Evolutionary conservation across 163 green algal genomes (phyloP), one percentile per base, ranked within the genome.

Genomic region (Prototheca stagnorum): DNA sequence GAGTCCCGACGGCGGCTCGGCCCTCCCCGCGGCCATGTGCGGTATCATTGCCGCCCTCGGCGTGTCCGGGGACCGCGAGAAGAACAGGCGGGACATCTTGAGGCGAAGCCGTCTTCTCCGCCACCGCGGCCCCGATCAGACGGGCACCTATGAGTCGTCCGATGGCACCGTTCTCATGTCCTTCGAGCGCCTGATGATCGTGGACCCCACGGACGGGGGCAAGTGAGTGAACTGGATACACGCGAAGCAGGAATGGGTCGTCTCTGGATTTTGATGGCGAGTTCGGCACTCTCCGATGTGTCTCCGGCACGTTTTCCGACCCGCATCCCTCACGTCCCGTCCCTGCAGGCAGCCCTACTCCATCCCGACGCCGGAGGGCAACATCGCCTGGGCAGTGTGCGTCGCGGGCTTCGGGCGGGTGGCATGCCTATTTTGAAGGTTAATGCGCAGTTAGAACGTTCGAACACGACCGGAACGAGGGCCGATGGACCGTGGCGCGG

Each of bases 181-280:
- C 17, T 93, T 97, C 62, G 90, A 99, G 72, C 76, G 90, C 19
- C 79, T 99, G 17, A 82, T 83, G 39, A 96, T 99, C 59, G 87
- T 99, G 28, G 90, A 99, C 69, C 80, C 85, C 17, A 79, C 67
- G 1, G 82, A 89, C 26, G 72, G 68, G 44, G 81, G 81, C 39
- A 67, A 35, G 73, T 68, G 42, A 35, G 56, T 40, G n/a, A n/a
- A 3, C 15, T 27, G 23, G 23, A 6, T 21, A 23, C 17, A 26
- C 7, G 37, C 17, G 15, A 14, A 25, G 37, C n/a, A 25, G 12
- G 37, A 9, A 25, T 44, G 37, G 15, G n/a, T n/a, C 22, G 16
- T 44, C 7, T 44, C 8, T 44, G 7, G 37, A 9, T 37, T 37
- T 37, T n/a, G n/a, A n/a, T n/a, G n/a, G n/a, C n/a, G n/a, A n/a